phyloP scores from a whole-genome alignment of 352 stramenopile genomes.

The Phytophthora pisi region DNA sequence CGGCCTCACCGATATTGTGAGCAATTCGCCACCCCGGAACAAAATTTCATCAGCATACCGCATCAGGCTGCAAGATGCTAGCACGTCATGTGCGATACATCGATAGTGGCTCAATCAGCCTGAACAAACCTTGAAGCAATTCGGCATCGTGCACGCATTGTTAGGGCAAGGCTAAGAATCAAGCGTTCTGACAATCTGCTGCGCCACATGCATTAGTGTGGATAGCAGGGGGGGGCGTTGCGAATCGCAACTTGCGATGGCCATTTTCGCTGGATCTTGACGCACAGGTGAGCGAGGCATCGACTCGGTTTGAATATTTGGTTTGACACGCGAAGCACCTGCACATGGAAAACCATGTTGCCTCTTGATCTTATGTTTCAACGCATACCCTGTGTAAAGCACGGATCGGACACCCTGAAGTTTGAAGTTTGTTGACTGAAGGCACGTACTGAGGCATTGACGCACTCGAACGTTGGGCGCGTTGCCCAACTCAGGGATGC shows the following conservation, averaged over 20 bases:
- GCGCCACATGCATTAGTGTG: background rate
- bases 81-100: too few species aligned
- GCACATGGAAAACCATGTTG: background rate
- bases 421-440: background rate
- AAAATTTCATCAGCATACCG: too few species aligned
- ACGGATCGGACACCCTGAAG: background rate
- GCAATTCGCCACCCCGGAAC: too few species aligned
- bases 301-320: too few species aligned
- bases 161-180: background rate
- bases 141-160: background rate
- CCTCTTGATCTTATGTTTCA: background rate
- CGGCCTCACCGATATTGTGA: too few species aligned
- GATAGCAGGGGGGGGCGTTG: background rate
- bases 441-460: background rate
- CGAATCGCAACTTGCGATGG: too few species aligned
- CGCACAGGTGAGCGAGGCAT: background rate
- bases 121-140: background rate
- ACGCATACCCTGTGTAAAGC: background rate
- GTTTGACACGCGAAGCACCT: too few species aligned
- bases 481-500: too few species aligned
- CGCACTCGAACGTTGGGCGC: background rate
- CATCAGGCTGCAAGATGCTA: too few species aligned
- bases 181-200: background rate
- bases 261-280: background rate
- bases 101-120: background rate